Base-by-base conservation (phyloP, 345 rosid species). In the Gynandropsis gynandra region DNA sequence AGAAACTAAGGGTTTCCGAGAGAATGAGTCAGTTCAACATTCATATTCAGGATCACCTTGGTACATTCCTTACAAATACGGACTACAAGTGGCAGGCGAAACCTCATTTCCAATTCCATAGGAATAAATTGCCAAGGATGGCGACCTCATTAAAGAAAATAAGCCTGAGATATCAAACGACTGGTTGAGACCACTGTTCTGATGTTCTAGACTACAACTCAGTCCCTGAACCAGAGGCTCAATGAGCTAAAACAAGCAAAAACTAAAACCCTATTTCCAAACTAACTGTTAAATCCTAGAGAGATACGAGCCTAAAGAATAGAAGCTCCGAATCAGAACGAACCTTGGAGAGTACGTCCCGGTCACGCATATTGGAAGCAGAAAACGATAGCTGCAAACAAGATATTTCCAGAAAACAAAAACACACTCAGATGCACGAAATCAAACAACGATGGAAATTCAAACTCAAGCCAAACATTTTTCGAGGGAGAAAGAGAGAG, bases 331-430 rank as follows among this genome's bases (percentile, higher is more conserved):
- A 54, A 55, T 16, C 0, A 56, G n/a, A 58, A 45, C 64, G 2
- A 56, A 86, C 97, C 86, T 86, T 89, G 50, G 97, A 89, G 51
- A 74, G 59, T 40, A 83, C 50, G 67, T 89, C 97, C 37, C 76
- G 79, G 67, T 89, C 86, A 17, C 69, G 71, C 56, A 89, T 71
- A 50, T 80, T 78, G 21, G 90, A 72, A 52, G 94, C 95, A 19
- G 94, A 86, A 43, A 83, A 58, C 35, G 90, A 72, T 58, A 89
- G 56, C 97, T 86, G 78, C 78, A 72, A 8, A 4, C 33, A 5
- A 42, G 24, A 49, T 38, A 16, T 16, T 6, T 5, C 29, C 29
- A 47, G 11, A 34, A 35, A 8, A 29, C 10, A 52, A 7, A 32
- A 39, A 62, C 5, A 7, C 47, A 13, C 18, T 15, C 20, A 54